Conservation (phyloP, 805 yeast genomes). For the Cyberlindnera euphorbiae region DNA sequence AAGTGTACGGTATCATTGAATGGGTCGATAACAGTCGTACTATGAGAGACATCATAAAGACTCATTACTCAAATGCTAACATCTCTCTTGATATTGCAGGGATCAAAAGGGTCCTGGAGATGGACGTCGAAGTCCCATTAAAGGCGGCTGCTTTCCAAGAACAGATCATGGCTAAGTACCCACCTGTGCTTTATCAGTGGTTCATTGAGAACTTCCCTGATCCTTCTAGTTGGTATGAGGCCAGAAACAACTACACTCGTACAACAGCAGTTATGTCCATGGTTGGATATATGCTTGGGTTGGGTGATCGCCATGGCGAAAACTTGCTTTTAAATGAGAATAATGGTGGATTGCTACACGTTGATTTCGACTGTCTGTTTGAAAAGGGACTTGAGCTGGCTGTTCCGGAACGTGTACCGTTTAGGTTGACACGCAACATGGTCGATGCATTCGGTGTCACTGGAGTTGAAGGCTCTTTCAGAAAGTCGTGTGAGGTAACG, state of each 20-base stretch:
- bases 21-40: constrained; percentile 79
- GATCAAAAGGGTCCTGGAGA: constrained; percentile 26
- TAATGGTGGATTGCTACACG: constrained; percentile 81
- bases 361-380: constrained; percentile 94
- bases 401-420: constrained; percentile 93
- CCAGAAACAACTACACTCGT: constrained; percentile 68
- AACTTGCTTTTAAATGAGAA: constrained; percentile 70
- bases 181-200: constrained; percentile 83
- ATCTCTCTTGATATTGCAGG: constrained; percentile 27
- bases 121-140: constrained; percentile 25
- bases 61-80: constrained; percentile 38
- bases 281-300: constrained; percentile 89
- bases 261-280: constrained; percentile 95
- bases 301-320: constrained; percentile 97
- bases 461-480: constrained; percentile 86
- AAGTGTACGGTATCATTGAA: constrained; percentile 85
- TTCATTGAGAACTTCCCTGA: constrained; percentile 85
- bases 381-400: constrained; percentile 72
- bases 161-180: constrained; percentile 31
- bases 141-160: constrained; percentile 34
- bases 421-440: constrained; percentile 82
- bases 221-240: constrained; percentile 81
- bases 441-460: constrained; percentile 85
- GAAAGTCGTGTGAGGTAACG: constrained; percentile 83
- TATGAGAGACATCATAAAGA: constrained; percentile 53